Evolutionary conservation across 768 basidiomycete genomes (phyloP).

Genomic region (Lactifluus piperatus): DNA sequence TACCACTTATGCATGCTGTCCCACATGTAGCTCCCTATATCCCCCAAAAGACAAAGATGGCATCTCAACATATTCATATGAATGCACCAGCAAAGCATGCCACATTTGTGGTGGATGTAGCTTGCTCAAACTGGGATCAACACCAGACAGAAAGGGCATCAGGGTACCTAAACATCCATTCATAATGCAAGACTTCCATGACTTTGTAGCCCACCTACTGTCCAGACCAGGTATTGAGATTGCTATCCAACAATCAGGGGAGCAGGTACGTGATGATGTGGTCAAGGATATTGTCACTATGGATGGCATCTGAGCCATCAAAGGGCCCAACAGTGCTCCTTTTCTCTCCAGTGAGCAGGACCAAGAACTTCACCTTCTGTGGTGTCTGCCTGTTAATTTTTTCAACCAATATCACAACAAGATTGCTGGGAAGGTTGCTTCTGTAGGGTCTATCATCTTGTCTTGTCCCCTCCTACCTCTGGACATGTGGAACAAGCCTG

Average conservation of each 20-base stretch:
- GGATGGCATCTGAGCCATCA: not conserved
- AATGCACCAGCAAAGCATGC: not conserved
- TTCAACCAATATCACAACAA: constrained; percentile 31
- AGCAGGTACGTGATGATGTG: not conserved
- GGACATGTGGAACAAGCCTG: constrained; percentile 27
- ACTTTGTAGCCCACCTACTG: not conserved
- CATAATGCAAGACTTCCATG: not conserved
- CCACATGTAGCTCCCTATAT: not conserved
- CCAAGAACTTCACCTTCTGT: constrained; percentile 21
- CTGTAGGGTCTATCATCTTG: constrained; percentile 27
- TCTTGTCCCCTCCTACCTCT: constrained; percentile 31
- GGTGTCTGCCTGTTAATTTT: constrained; percentile 29
- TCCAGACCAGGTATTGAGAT: not conserved
- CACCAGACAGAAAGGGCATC: not conserved
- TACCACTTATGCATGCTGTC: not conserved
- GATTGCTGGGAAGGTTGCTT: constrained; percentile 24
- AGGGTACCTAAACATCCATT: not conserved
- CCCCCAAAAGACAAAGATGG: not conserved
- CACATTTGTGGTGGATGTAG: not conserved
- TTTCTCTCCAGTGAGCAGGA: not conserved
- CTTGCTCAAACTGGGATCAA: not conserved
- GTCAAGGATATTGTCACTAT: not conserved
- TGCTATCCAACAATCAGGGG: not conserved
- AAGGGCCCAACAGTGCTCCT: not conserved
- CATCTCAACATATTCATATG: not conserved